phyloP scores from a whole-genome alignment of 2,329 filamentous ascomycete species.

The Fusarium sp. region DNA sequence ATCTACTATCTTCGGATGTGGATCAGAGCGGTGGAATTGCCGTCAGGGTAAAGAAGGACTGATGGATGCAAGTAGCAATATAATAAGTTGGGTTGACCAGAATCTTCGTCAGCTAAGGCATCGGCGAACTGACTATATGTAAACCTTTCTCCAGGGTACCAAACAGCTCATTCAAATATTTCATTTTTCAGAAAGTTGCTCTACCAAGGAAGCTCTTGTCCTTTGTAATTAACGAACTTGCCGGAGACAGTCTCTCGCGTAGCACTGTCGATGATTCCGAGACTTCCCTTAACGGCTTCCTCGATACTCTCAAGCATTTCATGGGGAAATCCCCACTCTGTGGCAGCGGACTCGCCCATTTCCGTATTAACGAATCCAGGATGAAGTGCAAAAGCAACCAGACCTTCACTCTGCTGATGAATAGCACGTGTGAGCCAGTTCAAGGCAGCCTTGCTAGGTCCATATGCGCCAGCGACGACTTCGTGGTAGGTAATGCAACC shows the following conservation, averaged over 20 bases:
- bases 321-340: constrained; percentile 46
- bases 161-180: too few relatives aligned
- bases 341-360: constrained; percentile 46
- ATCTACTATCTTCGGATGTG: too few relatives aligned
- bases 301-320: constrained; percentile 46
- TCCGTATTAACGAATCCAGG: constrained; percentile 52
- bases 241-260: constrained; percentile 47
- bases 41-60: too few relatives aligned
- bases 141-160: too few relatives aligned
- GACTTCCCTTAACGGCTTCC: constrained; percentile 46
- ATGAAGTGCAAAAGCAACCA: constrained; percentile 49
- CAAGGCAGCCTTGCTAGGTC: constrained; percentile 49
- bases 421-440: constrained; percentile 49
- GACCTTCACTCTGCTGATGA: constrained; percentile 41
- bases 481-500: constrained; percentile 50
- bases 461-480: constrained; percentile 46
- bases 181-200: too few relatives aligned
- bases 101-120: too few relatives aligned
- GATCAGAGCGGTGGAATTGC: too few relatives aligned
- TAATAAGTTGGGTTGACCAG: too few relatives aligned
- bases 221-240: constrained; percentile 48
- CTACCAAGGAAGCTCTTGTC: constrained; percentile 47
- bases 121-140: too few relatives aligned
- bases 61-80: too few relatives aligned
- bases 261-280: constrained; percentile 51